Conservation (phyloP, 2,329 filamentous ascomycete species). For the Epichloe sp. region DNA sequence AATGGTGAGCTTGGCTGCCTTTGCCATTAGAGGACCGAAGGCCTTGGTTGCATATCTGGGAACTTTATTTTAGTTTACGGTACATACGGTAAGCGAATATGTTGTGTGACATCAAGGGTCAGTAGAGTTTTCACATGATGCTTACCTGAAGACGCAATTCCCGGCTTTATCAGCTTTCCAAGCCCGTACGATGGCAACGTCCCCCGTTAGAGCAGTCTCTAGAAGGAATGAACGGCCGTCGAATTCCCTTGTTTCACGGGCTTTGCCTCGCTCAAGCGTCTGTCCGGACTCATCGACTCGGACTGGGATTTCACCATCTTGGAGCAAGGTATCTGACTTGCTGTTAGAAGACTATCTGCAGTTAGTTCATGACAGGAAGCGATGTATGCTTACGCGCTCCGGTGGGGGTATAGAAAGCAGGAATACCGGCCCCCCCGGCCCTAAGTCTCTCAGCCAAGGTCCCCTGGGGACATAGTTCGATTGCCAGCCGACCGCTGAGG, state of each 20-base stretch:
- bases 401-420: conserved; percentile 70
- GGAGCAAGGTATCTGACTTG: conserved; percentile 44
- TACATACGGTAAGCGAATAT: too few relatives aligned
- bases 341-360: background rate
- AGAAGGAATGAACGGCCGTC: conserved; percentile 61
- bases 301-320: conserved; percentile 55
- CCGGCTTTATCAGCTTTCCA: conserved; percentile 65
- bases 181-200: conserved; percentile 65
- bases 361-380: background rate
- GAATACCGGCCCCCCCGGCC: conserved; percentile 59
- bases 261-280: conserved; percentile 49
- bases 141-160: conserved; percentile 62
- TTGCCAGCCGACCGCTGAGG: conserved; percentile 56
- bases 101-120: too few relatives aligned
- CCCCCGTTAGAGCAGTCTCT: conserved; percentile 60
- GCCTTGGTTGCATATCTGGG: conserved; percentile 51
- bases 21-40: conserved; percentile 66
- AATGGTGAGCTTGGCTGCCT: conserved; percentile 64
- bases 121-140: too few relatives aligned
- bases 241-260: conserved; percentile 61
- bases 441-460: conserved; percentile 60
- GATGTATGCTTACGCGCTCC: conserved; percentile 42
- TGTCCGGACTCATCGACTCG: conserved; percentile 45
- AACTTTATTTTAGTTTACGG: too few relatives aligned
- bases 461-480: conserved; percentile 67